Evolutionary conservation across 768 basidiomycete species (phyloP).

Genomic region (Rhodotorula sphaerocarpa): DNA sequence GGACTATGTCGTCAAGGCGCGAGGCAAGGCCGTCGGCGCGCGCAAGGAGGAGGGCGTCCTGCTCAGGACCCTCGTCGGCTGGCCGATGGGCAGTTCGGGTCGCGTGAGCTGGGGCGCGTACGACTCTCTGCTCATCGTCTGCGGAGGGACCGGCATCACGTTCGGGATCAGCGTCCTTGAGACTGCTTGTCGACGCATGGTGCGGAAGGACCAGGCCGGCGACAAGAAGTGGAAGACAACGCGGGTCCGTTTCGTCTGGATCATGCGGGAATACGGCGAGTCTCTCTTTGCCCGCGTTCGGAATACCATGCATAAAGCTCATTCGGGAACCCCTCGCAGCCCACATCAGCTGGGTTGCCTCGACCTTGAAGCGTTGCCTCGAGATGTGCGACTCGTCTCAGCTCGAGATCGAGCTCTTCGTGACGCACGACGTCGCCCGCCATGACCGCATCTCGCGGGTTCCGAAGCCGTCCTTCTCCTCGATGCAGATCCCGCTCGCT

Average conservation of each 20-base stretch:
- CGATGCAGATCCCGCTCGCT: background rate
- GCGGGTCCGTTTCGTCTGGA: conserved; percentile 67
- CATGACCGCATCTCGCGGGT: background rate
- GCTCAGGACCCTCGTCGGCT: conserved; percentile 56
- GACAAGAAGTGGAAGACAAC: conserved; percentile 43
- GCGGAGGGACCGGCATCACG: conserved; percentile 67
- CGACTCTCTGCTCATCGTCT: conserved; percentile 57
- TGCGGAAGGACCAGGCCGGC: conserved; percentile 41
- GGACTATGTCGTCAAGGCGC: conserved; percentile 49
- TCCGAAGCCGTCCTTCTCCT: background rate
- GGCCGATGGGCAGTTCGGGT: conserved; percentile 60
- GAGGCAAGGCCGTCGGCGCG: conserved; percentile 37
- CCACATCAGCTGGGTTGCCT: conserved; percentile 69
- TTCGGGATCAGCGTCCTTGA: conserved; percentile 62
- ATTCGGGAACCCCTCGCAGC: conserved; percentile 44
- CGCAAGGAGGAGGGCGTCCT: conserved; percentile 48
- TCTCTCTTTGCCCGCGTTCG: background rate
- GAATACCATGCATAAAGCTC: accelerated
- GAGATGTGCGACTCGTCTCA: conserved; percentile 48
- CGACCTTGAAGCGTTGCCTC: conserved; percentile 57
- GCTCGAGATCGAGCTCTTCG: conserved; percentile 64
- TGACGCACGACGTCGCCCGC: conserved; percentile 49
- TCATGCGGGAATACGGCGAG: conserved; percentile 63
- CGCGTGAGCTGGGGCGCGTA: conserved; percentile 56
- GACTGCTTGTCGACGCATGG: conserved; percentile 43